Conservation (phyloP, 2,329 filamentous ascomycete species). For the Botrytis elliptica region DNA sequence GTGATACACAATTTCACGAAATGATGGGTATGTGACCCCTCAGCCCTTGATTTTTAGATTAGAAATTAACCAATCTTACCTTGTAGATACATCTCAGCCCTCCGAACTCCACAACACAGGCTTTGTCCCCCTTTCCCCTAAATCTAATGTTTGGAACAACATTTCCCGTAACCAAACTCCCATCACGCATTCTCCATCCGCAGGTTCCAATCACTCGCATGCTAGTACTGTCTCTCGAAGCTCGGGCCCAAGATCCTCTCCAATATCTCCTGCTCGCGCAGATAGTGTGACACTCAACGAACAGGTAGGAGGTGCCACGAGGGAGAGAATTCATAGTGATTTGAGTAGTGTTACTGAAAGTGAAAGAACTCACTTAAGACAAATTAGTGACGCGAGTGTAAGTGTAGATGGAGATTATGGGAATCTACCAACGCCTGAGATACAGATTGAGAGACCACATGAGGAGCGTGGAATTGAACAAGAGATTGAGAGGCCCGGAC, state of each 20-base stretch:
- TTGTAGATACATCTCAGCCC: constrained; percentile 32
- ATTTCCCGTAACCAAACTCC: not conserved
- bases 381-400: constrained; percentile 34
- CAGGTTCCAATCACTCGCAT: constrained; percentile 23
- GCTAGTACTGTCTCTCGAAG: constrained; percentile 28
- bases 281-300: constrained; percentile 27
- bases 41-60: not conserved
- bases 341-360: constrained; percentile 28
- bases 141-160: constrained; percentile 15
- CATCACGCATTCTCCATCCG: constrained; percentile 25
- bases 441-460: not conserved
- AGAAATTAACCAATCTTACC: constrained; percentile 6
- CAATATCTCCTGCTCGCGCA: constrained; percentile 20
- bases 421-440: not conserved
- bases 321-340: constrained; percentile 20
- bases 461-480: not conserved
- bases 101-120: constrained; percentile 30
- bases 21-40: constrained; percentile 36
- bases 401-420: constrained; percentile 27
- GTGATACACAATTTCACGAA: constrained; percentile 37
- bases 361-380: constrained; percentile 31
- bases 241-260: constrained; percentile 27
- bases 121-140: constrained; percentile 23
- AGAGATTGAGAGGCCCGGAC: not conserved
- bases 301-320: not conserved